Base-by-base conservation (phyloP, 192 early-diverging fungal genomes). In the Jimgerdemannia lactiflua region DNA sequence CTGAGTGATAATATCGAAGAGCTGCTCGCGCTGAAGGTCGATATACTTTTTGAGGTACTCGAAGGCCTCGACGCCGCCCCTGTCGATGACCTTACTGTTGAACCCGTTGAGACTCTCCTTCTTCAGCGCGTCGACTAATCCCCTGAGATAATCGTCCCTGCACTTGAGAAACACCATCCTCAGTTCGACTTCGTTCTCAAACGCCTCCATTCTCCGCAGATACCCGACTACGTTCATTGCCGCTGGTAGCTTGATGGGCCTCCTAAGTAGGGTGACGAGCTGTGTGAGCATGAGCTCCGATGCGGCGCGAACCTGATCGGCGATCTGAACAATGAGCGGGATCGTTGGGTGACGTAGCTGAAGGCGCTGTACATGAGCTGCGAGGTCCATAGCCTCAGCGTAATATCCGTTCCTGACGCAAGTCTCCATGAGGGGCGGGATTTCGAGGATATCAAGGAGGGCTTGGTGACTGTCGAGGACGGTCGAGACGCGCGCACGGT, bases 1-100 rank as follows among this genome's bases (percentile, higher is more conserved):
- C 67, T 96, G 94, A 11, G 89, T 92, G 67, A 93, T 84, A 64
- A 93, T 93, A 72, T 96, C 94, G 78, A 95, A 92, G 65, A 95
- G 86, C 71, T 90, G 85, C 74, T 95, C 94, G 64, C 94, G 87
- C n/a, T 89, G 86, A 3, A 93, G 82, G 77, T 95, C 94, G 43
- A 94, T 87, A 71, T 92, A 94, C 72, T 88, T 85, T 69, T 92
- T 94, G 39, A 96, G 67, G 71, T 89, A 92, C 7, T 92, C 89
- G 42, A 86, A 88, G 4, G 90, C 82, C 54, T 85, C 83, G 49
- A 14, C 49, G 8, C 49, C 49, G 49, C 49, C 49, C 6, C 76
- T 77, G 63, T 76, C 49, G 19, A 65, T 19, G 19, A 65, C 14
- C 14, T 41, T 20, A 7, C 19, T 20, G 29, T 68, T 68, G 67